These are phyloP conservation scores for Lachnellula cervina DNA, from an alignment of 2,329 filamentous ascomycete genomes.

Conservation along the genomic window DNA sequence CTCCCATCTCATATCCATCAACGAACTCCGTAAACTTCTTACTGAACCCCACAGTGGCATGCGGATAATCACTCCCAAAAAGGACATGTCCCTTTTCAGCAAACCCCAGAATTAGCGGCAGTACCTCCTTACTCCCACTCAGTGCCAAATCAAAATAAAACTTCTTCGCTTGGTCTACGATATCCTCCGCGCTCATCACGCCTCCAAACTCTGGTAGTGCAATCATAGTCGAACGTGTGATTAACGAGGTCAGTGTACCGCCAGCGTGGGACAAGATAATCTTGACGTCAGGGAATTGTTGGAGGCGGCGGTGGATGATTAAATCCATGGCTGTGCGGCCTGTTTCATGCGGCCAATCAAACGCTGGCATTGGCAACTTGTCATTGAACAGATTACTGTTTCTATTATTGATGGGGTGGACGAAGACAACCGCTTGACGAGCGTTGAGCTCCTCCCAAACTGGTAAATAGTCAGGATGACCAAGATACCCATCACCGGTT, in stretches of 20 bases:
- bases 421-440: constrained; percentile 39
- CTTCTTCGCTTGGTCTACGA: not conserved
- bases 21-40: too few relatives aligned
- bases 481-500: constrained; percentile 38
- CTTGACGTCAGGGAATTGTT: too few relatives aligned
- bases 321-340: too few relatives aligned
- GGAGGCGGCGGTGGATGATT: too few relatives aligned
- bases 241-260: too few relatives aligned
- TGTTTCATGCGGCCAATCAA: too few relatives aligned
- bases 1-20: too few relatives aligned
- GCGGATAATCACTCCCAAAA: constrained; percentile 1
- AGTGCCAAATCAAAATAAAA: constrained; percentile 1
- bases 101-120: not conserved
- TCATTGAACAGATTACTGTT: constrained; percentile 34
- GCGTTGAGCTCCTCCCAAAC: constrained; percentile 42
- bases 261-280: too few relatives aligned
- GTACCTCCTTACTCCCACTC: not conserved
- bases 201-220: too few relatives aligned
- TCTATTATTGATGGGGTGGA: constrained; percentile 40
- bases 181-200: too few relatives aligned
- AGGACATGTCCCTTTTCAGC: not conserved
- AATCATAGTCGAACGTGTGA: too few relatives aligned
- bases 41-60: not conserved
- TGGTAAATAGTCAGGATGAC: constrained; percentile 35
- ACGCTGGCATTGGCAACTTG: constrained; percentile 32